A percentile compares a stretch with the other conserved stretches of the same genome.
These are phyloP conservation scores for Begonia peltatifolia DNA, from an alignment of 306 rosid genomes.

Conservation along the genomic window DNA sequence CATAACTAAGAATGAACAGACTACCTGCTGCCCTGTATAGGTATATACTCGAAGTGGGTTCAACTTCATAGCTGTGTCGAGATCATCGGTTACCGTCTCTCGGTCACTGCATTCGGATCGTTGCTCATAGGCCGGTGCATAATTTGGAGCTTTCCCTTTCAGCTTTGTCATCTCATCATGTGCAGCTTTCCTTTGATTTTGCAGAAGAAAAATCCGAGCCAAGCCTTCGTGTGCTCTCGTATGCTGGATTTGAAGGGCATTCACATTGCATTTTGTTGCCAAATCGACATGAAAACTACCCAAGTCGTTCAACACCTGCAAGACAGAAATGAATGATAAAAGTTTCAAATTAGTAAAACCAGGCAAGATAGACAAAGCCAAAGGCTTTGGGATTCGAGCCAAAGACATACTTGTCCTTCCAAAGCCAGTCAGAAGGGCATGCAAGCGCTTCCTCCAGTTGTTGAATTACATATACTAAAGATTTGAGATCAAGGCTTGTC, in stretches of 20 bases:
- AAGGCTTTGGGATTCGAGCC: background rate
- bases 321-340: slow-evolving; percentile 1
- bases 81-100: slow-evolving; percentile 61
- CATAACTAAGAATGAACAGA: background rate
- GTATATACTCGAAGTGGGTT: slow-evolving; percentile 80
- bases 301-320: slow-evolving; percentile 69
- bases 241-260: slow-evolving; percentile 75
- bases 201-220: slow-evolving; percentile 63
- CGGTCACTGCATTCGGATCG: slow-evolving; percentile 73
- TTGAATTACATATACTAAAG: slow-evolving; percentile 46
- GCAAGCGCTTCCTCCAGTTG: slow-evolving; percentile 66
- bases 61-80: slow-evolving; percentile 44
- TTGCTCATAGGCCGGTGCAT: slow-evolving; percentile 79
- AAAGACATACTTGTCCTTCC: slow-evolving; percentile 59
- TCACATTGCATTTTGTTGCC: slow-evolving; percentile 55
- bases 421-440: slow-evolving; percentile 83
- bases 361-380: background rate
- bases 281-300: slow-evolving; percentile 67
- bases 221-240: slow-evolving; percentile 90
- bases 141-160: slow-evolving; percentile 49
- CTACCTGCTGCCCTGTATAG: slow-evolving; percentile 84
- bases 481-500: slow-evolving; percentile 37
- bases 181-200: slow-evolving; percentile 52
- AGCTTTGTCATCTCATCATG: slow-evolving; percentile 77
- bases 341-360: background rate